Base-by-base conservation (phyloP, 1,284 basidiomycete species). In the Microbotryum saponariae region DNA sequence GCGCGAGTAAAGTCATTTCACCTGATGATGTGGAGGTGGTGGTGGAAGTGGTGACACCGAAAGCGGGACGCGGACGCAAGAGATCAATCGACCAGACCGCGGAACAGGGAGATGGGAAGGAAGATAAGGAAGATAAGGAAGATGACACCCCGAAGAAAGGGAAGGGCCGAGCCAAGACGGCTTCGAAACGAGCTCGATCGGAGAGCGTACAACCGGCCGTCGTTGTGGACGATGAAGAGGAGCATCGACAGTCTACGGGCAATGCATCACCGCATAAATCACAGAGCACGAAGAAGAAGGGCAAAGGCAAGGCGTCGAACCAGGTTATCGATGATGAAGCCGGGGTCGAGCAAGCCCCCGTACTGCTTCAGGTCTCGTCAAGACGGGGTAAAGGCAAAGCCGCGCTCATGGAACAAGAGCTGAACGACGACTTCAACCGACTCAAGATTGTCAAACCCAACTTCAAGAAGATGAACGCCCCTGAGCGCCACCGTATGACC, bases 351-450 rank as follows among this genome's bases (percentile, higher is more conserved):
- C 54, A 59, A 42, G 37, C 37, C 12, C 37, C 37, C 16, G 12
- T 42, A 18, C 37, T 42, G 37, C 37, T 42, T 42, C 37, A 42
- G 37, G 37, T 42, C 37, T 18, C 12, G 37, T 12, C 37, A 12
- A 42, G 16, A 18, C 37, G 37, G 18, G 37, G 37, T 42, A 42
- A 42, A 53, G 33, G n/a, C 27, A 53, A 53, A 31, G 51, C 25
- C 18, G 51, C 27, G 23, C 25, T 29, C 4, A n/a, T 53, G 10
- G 18, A 53, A 16, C 27, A 25, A 33, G 62, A 46, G 7, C 53
- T 68, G 51, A 66, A 64, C 62, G 65, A 66, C n/a, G 67, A 69
- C 27, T 69, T 69, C 59, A 69, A 69, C 57, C 61, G 60, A 31
- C 63, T 69, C 56, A 69, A 67, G 53, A 64, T 69, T 9, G 65